Conservation (phyloP, 345 rosid genomes). For the Citrus unshiu region DNA sequence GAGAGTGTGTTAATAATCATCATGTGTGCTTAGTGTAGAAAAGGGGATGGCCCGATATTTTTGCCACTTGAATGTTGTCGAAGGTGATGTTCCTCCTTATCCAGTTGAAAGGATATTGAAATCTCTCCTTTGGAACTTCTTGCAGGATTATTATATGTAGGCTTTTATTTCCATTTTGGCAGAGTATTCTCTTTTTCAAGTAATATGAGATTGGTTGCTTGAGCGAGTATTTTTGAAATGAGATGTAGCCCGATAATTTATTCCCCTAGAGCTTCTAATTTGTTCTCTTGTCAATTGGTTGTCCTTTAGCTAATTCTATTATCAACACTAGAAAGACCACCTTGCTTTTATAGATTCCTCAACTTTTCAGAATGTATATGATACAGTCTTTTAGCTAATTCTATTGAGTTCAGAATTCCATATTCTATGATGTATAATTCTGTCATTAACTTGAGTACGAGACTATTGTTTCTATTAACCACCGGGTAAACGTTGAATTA, state of each 20-base stretch:
- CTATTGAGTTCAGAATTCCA: neutral
- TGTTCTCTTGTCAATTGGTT: neutral
- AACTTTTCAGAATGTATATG: neutral
- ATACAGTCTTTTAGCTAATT: neutral
- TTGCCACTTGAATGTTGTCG: slow-evolving; percentile 2
- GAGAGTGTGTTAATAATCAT: neutral
- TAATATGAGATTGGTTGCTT: neutral
- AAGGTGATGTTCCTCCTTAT: neutral
- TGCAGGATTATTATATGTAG: slow-evolving; percentile 10
- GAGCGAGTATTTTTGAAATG: neutral
- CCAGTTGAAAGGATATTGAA: slow-evolving; percentile 12
- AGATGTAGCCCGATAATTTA: neutral
- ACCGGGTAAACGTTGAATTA: too few species aligned
- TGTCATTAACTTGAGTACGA: too few species aligned
- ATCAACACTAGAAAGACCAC: neutral
- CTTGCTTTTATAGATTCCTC: neutral
- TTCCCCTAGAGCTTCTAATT: neutral
- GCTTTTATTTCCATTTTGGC: neutral
- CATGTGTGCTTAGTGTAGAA: neutral
- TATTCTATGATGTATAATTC: too few species aligned
- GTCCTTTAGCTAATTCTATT: neutral
- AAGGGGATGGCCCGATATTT: slow-evolving; percentile 12
- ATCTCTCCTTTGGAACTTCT: neutral
- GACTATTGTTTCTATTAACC: too few species aligned
- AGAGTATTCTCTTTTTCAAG: neutral